Conservation (phyloP, 2,329 filamentous ascomycete genomes). For the Claviceps maximensis region DNA sequence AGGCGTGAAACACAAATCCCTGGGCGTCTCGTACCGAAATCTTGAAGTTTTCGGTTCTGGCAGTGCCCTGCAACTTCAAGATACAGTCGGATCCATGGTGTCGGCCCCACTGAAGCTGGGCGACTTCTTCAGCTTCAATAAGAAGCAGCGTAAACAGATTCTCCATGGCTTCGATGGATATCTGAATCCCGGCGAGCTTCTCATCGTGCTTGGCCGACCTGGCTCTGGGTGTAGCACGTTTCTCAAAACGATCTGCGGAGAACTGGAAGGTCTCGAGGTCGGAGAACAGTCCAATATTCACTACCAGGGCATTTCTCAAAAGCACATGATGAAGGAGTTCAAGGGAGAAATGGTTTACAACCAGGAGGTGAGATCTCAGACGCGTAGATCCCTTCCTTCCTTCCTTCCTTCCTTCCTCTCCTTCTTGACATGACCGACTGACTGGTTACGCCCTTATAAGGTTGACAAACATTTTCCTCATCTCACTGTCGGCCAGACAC, state of each 20-base stretch:
- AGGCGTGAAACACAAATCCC: slow-evolving; percentile 36
- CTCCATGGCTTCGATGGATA: slow-evolving; percentile 51
- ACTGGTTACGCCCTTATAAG: slow-evolving; percentile 15
- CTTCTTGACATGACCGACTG: neutral
- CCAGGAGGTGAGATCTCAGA: slow-evolving; percentile 39
- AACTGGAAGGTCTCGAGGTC: slow-evolving; percentile 43
- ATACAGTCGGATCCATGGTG: slow-evolving; percentile 48
- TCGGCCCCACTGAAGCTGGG: slow-evolving; percentile 42
- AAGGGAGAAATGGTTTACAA: slow-evolving; percentile 60
- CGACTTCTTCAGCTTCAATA: slow-evolving; percentile 37
- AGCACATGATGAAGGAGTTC: slow-evolving; percentile 44
- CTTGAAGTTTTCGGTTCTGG: slow-evolving; percentile 56
- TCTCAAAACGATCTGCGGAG: slow-evolving; percentile 47
- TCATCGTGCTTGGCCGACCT: slow-evolving; percentile 56
- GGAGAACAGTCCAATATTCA: slow-evolving; percentile 38
- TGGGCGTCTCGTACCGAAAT: slow-evolving; percentile 51
- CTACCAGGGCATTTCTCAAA: slow-evolving; percentile 47
- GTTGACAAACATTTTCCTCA: slow-evolving; percentile 64
- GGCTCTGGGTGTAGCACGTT: slow-evolving; percentile 52
- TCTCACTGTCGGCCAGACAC: slow-evolving; percentile 61
- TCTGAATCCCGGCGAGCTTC: slow-evolving; percentile 49
- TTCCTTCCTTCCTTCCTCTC: no score
- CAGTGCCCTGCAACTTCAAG: slow-evolving; percentile 53
- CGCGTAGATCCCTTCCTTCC: neutral
- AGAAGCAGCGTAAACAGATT: slow-evolving; percentile 42